phyloP scores from a whole-genome alignment of 1,284 basidiomycete genomes.

The Rhodofomes roseus region DNA sequence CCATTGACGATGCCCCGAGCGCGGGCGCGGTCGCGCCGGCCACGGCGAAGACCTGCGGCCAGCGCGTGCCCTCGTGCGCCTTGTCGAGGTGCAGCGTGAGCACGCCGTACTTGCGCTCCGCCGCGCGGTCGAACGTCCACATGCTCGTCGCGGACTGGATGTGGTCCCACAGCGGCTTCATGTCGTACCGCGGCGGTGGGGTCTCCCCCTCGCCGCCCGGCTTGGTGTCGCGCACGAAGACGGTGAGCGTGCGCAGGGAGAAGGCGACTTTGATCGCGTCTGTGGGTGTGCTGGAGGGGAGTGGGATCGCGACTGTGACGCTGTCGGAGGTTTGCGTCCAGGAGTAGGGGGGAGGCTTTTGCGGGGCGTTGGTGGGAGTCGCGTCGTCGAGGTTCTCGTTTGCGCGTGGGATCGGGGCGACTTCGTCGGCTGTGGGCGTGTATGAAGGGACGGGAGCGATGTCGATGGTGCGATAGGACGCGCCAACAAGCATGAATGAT shows the following conservation, averaged over 20 bases:
- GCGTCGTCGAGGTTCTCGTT: constrained; percentile 48
- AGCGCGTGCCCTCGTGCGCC: constrained; percentile 72
- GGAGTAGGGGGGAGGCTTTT: constrained; percentile 72
- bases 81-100: constrained; percentile 87
- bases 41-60: constrained; percentile 78
- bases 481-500: constrained; percentile 56
- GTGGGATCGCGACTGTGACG: constrained; percentile 77
- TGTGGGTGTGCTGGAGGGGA: constrained; percentile 67
- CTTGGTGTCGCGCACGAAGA: constrained; percentile 47
- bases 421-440: constrained; percentile 59
- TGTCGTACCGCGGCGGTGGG: constrained; percentile 56
- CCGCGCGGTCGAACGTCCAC: constrained; percentile 86
- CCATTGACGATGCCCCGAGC: constrained; percentile 1
- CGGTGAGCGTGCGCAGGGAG: constrained; percentile 58
- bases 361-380: constrained; percentile 5
- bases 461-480: constrained; percentile 43
- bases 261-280: constrained; percentile 67
- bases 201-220: constrained; percentile 8
- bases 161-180: constrained; percentile 70
- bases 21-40: constrained; percentile 30
- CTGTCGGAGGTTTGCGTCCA: constrained; percentile 89
- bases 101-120: constrained; percentile 59
- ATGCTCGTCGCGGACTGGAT: constrained; percentile 71
- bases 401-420: constrained; percentile 60
- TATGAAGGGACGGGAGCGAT: constrained; percentile 34